These are phyloP conservation scores for Dittrichia graveolens DNA, from an alignment of 129 eudicot genomes.

Conservation along the genomic window DNA sequence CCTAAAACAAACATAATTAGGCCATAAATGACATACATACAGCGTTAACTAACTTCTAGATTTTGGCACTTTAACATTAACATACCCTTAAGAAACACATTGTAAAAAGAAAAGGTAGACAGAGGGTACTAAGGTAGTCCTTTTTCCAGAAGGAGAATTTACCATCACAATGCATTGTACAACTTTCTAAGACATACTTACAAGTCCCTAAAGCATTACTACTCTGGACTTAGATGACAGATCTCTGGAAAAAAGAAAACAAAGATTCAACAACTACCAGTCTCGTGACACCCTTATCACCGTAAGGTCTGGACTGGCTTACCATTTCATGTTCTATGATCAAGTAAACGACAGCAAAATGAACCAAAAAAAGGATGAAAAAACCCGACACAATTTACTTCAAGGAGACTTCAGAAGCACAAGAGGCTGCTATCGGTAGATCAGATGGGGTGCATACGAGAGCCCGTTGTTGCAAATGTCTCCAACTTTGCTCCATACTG, in stretches of 20 bases:
- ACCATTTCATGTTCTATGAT: conserved; percentile 22
- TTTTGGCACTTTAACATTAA: neutral
- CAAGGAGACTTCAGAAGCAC: conserved; percentile 63
- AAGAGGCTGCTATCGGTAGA: conserved; percentile 45
- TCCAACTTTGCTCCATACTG: conserved; percentile 92
- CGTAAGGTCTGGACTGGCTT: conserved; percentile 45
- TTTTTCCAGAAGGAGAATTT: conserved; percentile 13
- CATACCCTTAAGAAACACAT: no score
- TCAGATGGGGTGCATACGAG: conserved; percentile 79
- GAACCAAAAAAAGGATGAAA: neutral
- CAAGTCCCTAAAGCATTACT: conserved; percentile 14
- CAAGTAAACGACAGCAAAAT: conserved; percentile 10
- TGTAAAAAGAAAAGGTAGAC: no score
- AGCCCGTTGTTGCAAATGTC: conserved; percentile 92
- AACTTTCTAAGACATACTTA: neutral
- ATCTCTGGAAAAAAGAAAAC: conserved; percentile 14
- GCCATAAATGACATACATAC: neutral
- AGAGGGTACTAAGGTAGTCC: neutral
- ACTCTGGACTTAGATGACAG: conserved; percentile 6
- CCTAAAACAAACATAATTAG: neutral
- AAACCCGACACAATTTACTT: conserved; percentile 35
- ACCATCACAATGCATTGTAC: conserved; percentile 16
- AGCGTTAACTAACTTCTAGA: neutral
- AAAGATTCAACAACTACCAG: conserved; percentile 26
- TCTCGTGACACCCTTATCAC: conserved; percentile 37